A percentile compares a stretch with the other conserved stretches of the same genome.
Evolutionary conservation across 768 basidiomycete species (phyloP).

Genomic region (Rhizopogon salebrosus): DNA sequence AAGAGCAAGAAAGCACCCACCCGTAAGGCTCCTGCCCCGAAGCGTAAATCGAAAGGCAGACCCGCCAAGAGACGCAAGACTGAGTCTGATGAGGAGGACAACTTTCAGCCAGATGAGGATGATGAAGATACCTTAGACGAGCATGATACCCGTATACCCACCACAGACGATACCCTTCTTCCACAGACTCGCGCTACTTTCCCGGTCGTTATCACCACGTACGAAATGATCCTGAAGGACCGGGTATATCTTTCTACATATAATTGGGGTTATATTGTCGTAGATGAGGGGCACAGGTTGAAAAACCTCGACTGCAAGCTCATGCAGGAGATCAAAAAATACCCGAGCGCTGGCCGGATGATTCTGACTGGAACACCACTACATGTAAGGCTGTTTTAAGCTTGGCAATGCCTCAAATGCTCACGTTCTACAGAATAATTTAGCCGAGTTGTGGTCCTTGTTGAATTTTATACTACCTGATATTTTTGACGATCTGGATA

Average conservation of each 20-base stretch:
- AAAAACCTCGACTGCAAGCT: slow-evolving; percentile 93
- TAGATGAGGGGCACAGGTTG: slow-evolving; percentile 92
- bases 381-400: slow-evolving; percentile 52
- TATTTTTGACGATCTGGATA: slow-evolving; percentile 83
- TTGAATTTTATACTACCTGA: slow-evolving; percentile 95
- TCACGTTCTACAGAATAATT: slow-evolving; percentile 69
- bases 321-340: slow-evolving; percentile 86
- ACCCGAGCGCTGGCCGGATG: slow-evolving; percentile 79
- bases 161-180: slow-evolving; percentile 9
- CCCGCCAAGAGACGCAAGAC: slow-evolving; percentile 18
- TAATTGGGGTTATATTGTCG: slow-evolving; percentile 89
- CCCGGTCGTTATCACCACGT: slow-evolving; percentile 86
- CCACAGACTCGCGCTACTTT: slow-evolving; percentile 35
- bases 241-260: slow-evolving; percentile 59
- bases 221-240: slow-evolving; percentile 89
- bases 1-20: slow-evolving; percentile 12
- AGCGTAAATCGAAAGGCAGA: slow-evolving; percentile 5
- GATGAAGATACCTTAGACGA: slow-evolving; percentile 16
- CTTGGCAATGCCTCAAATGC: neutral
- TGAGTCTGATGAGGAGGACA: slow-evolving; percentile 1
- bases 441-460: slow-evolving; percentile 90
- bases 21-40: slow-evolving; percentile 8
- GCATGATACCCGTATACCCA: slow-evolving; percentile 14
- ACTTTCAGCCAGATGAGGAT: slow-evolving; percentile 7
- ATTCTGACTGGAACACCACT: slow-evolving; percentile 95